These are phyloP conservation scores for Phytopythium chamaehyphon DNA, from an alignment of 352 stramenopile species.

Conservation along the genomic window DNA sequence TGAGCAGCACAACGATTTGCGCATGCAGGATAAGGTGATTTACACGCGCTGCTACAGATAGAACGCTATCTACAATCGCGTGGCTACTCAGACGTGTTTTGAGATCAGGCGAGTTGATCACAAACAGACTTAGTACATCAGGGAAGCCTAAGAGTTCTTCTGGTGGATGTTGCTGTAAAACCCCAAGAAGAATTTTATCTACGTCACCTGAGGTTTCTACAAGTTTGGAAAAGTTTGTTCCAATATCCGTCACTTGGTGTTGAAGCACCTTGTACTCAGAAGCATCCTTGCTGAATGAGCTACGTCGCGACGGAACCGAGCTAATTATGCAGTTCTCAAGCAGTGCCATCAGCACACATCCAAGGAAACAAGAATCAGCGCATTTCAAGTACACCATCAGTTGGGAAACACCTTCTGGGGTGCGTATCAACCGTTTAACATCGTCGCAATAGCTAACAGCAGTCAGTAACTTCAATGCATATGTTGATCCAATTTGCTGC, in stretches of 20 bases:
- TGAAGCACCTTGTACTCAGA: not conserved
- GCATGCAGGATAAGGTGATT: conserved; percentile 32
- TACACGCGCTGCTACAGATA: conserved; percentile 30
- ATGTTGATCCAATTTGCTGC: conserved; percentile 21
- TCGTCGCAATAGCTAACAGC: conserved; percentile 17
- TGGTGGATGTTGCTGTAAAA: conserved; percentile 44
- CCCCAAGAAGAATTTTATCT: conserved; percentile 18
- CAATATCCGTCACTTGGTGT: conserved; percentile 6
- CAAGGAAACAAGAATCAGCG: conserved; percentile 25
- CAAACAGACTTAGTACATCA: conserved; percentile 39
- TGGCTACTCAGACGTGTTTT: conserved; percentile 25
- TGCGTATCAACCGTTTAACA: conserved; percentile 23
- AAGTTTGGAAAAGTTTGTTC: conserved; percentile 28
- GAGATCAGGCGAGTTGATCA: conserved; percentile 20
- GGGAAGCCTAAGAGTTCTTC: conserved; percentile 36
- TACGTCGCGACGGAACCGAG: not conserved
- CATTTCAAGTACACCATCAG: conserved; percentile 28
- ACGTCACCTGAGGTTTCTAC: conserved; percentile 21
- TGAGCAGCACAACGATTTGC: conserved; percentile 46
- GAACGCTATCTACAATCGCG: conserved; percentile 24
- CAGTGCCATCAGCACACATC: conserved; percentile 32
- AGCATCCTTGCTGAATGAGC: not conserved
- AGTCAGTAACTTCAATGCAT: conserved; percentile 31
- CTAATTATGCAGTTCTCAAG: conserved; percentile 25
- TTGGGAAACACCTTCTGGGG: conserved; percentile 14